phyloP scores from a whole-genome alignment of 345 rosid species.

The Lepidium didymum region DNA sequence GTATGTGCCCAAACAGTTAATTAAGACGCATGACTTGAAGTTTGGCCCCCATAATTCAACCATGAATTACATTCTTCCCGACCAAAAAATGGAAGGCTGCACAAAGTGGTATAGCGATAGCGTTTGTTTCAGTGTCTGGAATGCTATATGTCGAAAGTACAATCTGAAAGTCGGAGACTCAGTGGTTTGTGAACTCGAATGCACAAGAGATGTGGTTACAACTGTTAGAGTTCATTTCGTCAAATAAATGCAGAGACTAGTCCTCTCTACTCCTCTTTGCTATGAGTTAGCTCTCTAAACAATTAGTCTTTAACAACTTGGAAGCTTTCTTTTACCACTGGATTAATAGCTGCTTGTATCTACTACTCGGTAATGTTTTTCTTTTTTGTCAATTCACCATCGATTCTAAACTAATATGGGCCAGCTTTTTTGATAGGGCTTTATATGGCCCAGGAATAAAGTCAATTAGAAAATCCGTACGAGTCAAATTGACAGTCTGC shows the following conservation, averaged over 20 bases:
- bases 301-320: not conserved
- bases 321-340: too few species aligned
- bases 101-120: not conserved
- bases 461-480: not conserved
- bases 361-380: too few species aligned
- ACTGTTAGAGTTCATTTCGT: slow-evolving; percentile 7
- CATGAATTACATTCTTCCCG: not conserved
- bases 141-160: not conserved
- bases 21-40: not conserved
- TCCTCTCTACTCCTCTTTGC: not conserved
- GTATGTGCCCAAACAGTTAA: not conserved
- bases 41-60: not conserved
- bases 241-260: not conserved
- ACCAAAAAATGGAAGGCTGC: not conserved
- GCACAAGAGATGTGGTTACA: not conserved
- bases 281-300: not conserved
- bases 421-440: not conserved
- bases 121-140: slow-evolving; percentile 12
- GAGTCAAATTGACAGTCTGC: not conserved
- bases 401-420: not conserved
- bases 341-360: too few species aligned
- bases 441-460: not conserved
- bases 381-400: too few species aligned
- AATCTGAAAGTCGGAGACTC: not conserved
- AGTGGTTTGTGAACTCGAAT: slow-evolving; percentile 20